Base-by-base conservation (phyloP, 305 asterid genomes). In the Fraxinus nigra region DNA sequence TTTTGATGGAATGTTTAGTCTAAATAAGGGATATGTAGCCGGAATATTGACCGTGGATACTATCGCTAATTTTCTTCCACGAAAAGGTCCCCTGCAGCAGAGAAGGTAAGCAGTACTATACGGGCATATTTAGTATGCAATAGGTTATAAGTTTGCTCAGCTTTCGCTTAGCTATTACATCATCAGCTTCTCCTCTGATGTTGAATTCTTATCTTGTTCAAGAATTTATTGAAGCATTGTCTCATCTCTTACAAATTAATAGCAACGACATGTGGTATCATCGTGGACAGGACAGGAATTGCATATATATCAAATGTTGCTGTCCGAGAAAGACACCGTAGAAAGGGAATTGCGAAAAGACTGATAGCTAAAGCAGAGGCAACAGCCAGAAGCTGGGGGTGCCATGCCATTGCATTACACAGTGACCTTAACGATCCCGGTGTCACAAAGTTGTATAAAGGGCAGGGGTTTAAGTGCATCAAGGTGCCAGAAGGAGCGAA, bases 231-330 rank as follows among this genome's bases (percentile, higher is more conserved):
- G 28, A 56, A 56, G 65, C 65, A 18, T 56, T 18, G 65, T 56
- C 65, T 56, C 65, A n/a, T 56, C 11, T 56, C 65, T 18, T 18
- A 56, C 65, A 5, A 20, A 18, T 6, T 56, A 56, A 7, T 56
- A 56, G 26, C 24, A 70, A 54, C 56, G 32, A 79, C 3, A 24
- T 6, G 34, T 73, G 37, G 70, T 81, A 18, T 76, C 76, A 35
- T 81, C 18, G 20, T 61, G 79, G 76, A 76, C 93, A 95, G 98
- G 95, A 91, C 91, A 78, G 97, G 95, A 84, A 91, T 95, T 78
- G 98, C 99, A 0, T 95, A 95, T 76, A 86, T 95, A 91, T 95
- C 98, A 51, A 95, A 95, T 40, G 98, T 95, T 56, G 98, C 98
- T 1, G 97, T 95, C 14, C 93, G 89, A 48, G 95, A 90, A 81